Percentiles rank a stretch among this genome's conserved stretches.
Conservation (phyloP, 305 asterid genomes). For the Fraxinus platypoda region DNA sequence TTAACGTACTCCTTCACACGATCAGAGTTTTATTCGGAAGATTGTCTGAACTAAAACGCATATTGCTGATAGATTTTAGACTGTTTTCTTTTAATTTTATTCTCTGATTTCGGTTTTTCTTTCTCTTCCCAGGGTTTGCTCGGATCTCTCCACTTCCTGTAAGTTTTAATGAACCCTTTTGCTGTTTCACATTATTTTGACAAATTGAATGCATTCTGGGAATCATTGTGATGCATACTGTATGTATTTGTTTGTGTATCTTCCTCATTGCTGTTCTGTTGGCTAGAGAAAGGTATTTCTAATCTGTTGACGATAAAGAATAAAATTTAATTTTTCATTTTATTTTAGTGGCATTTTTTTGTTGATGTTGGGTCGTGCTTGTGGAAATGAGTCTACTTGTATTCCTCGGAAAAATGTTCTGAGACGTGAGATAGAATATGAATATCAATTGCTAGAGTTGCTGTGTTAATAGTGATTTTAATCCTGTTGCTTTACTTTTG, state of each 20-base stretch:
- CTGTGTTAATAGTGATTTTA: neutral
- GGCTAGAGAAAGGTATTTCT: neutral
- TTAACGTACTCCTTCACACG: neutral
- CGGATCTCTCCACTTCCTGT: conserved; percentile 14
- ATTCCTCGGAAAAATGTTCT: neutral
- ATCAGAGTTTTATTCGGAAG: neutral
- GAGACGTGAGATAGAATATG: neutral
- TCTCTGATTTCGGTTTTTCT: neutral
- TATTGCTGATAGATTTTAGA: neutral
- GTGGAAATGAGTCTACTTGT: neutral
- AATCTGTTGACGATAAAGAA: neutral
- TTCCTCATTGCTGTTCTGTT: neutral
- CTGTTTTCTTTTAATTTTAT: conserved; percentile 17
- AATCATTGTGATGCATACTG: neutral
- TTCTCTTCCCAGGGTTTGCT: conserved; percentile 22
- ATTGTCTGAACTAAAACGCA: conserved; percentile 15
- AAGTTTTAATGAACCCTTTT: neutral
- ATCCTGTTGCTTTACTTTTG: neutral
- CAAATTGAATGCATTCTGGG: neutral
- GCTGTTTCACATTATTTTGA: neutral
- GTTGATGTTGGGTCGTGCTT: neutral
- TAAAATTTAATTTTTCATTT: neutral
- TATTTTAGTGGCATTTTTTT: neutral
- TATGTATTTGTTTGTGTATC: neutral
- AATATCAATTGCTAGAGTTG: neutral